Conservation (phyloP, 768 basidiomycete genomes). For the Amanita phalloides region DNA sequence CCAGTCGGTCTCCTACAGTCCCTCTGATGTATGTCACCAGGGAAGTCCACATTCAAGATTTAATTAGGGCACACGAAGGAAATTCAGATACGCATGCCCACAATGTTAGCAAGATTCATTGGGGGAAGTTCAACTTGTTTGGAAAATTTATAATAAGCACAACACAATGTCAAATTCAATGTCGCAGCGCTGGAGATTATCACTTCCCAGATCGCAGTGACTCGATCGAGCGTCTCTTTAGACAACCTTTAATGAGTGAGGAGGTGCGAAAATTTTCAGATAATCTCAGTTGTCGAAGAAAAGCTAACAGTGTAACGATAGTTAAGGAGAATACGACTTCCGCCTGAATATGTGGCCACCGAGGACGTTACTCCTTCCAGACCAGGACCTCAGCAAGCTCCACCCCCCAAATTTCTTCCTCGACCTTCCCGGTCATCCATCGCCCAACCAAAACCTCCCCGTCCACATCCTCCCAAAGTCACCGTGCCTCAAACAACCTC, state of each 20-base stretch:
- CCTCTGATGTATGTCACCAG: slow-evolving; percentile 26
- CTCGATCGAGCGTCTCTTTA: slow-evolving; percentile 45
- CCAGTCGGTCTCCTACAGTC: background rate
- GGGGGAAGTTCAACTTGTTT: slow-evolving; percentile 94
- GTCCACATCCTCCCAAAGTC: background rate
- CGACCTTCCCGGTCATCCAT: background rate
- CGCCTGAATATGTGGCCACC: background rate
- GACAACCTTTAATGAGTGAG: slow-evolving; percentile 52
- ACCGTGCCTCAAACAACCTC: background rate
- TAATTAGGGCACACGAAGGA: slow-evolving; percentile 79
- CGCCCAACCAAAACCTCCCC: background rate
- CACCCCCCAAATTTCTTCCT: background rate
- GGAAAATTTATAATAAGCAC: slow-evolving; percentile 76
- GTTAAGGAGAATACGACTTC: slow-evolving; percentile 2
- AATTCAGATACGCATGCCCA: slow-evolving; percentile 62
- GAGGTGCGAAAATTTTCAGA: slow-evolving; percentile 33
- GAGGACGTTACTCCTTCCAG: background rate
- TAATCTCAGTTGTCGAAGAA: background rate
- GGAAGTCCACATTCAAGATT: slow-evolving; percentile 86
- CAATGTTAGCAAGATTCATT: slow-evolving; percentile 72
- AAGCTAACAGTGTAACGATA: background rate
- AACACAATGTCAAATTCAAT: slow-evolving; percentile 68
- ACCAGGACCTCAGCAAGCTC: background rate
- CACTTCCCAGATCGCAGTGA: slow-evolving; percentile 42
- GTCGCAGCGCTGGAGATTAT: slow-evolving; percentile 49